Evolutionary conservation across 208 protist genomes (phyloP), one percentile per base, ranked within the genome.

Genomic region (Strigomonas culicis): DNA sequence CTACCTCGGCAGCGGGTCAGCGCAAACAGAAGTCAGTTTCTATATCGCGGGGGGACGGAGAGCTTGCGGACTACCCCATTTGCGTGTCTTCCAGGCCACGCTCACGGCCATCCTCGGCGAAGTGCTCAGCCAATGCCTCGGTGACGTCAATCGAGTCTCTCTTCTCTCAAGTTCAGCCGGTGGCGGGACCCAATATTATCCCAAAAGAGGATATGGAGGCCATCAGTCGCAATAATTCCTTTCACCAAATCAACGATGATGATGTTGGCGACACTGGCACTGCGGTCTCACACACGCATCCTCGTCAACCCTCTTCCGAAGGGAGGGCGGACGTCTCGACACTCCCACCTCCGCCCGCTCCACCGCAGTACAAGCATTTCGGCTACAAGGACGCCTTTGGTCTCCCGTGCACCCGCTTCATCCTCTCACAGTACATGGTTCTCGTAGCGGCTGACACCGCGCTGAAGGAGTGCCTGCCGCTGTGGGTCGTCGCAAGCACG

Each of bases 371-470:
- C 52, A 58, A 69, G 34, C 22, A 51, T 43, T 82, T 86, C 55
- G 76, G 75, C 22, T 86, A 86, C 62, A 55, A 49, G 24, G 72
- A 79, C 28, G 72, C 80, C 19, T 80, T 86, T 55, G 31, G 15
- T n/a, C 28, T 41, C n/a, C 53, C 68, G 4, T 52, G 49, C 13
- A 80, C 76, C 25, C 63, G 80, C 36, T 63, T 70, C 43, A 63
- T 80, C 43, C 73, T 86, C 6, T 67, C 75, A 19, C 52, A 68
- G 25, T 86, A 86, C 68, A 80, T 82, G 72, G 22, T 86, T 6
- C 47, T 86, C 1, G 59, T 32, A 32, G 67, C 44, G 15, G 59
- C 59, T 0, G 80, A 86, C 58, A 61, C 68, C 36, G 68, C 59
- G 4, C 44, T 72, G 15, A 52, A 61, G 30, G 72, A 82, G 58